Conservation (phyloP, 1,284 basidiomycete species). For the Rhizoctonia solani region DNA sequence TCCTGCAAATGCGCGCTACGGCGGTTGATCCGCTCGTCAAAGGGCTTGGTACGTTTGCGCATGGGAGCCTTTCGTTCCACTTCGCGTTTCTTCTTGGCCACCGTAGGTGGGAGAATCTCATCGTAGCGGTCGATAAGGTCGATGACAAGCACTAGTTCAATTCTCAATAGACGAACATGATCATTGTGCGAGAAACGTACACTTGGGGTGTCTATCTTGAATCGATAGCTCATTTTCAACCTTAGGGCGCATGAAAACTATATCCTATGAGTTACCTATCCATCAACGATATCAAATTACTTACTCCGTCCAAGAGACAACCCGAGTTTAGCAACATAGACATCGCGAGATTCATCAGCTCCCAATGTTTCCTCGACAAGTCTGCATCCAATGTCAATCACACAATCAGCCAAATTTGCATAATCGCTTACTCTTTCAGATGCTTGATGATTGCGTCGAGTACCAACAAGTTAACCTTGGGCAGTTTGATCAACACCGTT, state of each 20-base stretch:
- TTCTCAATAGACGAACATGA: background rate
- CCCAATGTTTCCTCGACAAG: conserved; percentile 69
- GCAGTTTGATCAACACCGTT: conserved; percentile 70
- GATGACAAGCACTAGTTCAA: conserved; percentile 68
- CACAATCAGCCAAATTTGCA: background rate
- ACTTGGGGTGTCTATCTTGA: conserved; percentile 80
- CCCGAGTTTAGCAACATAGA: conserved; percentile 84
- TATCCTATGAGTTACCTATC: background rate
- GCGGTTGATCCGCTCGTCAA: conserved; percentile 86
- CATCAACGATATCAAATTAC: conserved; percentile 42
- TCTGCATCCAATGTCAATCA: conserved; percentile 47
- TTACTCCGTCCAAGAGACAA: conserved; percentile 83
- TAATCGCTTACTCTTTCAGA: conserved; percentile 63
- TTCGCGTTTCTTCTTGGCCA: conserved; percentile 82
- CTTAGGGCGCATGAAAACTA: conserved; percentile 82
- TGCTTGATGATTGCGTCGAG: conserved; percentile 81
- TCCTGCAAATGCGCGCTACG: conserved; percentile 52
- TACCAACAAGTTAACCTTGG: conserved; percentile 79
- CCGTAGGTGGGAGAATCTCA: conserved; percentile 76
- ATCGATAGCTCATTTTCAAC: conserved; percentile 80
- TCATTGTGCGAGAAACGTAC: conserved; percentile 50
- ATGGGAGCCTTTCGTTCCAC: conserved; percentile 78
- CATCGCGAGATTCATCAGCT: conserved; percentile 67
- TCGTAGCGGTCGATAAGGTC: conserved; percentile 82
- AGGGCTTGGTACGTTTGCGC: conserved; percentile 83